Conservation (phyloP, 129 eudicot genomes). For the Centrapalus pauciflorus region DNA sequence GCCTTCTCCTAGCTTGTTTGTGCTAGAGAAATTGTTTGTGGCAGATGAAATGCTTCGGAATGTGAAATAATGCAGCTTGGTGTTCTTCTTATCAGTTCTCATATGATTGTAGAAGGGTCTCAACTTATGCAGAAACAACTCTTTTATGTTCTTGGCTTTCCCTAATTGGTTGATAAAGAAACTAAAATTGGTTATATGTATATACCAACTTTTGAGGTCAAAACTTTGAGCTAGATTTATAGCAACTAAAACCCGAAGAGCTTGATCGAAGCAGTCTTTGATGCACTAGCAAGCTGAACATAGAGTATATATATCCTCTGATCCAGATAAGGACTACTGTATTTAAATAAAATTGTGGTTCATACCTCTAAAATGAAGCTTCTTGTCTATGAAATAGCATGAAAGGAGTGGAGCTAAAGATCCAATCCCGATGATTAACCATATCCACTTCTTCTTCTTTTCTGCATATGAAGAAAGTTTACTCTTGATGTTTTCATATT, state of each 20-base stretch:
- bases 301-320: too few species aligned
- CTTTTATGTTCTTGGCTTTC: not conserved
- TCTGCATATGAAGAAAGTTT: constrained; percentile 9
- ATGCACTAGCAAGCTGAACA: too few species aligned
- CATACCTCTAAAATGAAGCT: constrained; percentile 14
- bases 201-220: too few species aligned
- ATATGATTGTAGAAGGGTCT: not conserved
- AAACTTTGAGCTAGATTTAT: too few species aligned
- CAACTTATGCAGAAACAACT: not conserved
- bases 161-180: not conserved
- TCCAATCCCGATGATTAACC: constrained; percentile 16
- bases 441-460: constrained; percentile 19
- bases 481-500: not conserved
- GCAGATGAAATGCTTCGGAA: constrained; percentile 1
- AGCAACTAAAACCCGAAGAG: too few species aligned
- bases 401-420: constrained; percentile 9
- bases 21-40: constrained; percentile 2
- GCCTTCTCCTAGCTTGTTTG: constrained; percentile 17
- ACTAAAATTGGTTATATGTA: not conserved
- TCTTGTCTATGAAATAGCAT: constrained; percentile 18
- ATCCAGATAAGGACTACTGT: too few species aligned
- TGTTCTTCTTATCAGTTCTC: not conserved
- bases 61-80: not conserved
- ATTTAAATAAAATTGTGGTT: too few species aligned
- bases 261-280: too few species aligned